These are phyloP conservation scores for Catharanthus roseus DNA, from an alignment of 257 asterid species.

Conservation along the genomic window DNA sequence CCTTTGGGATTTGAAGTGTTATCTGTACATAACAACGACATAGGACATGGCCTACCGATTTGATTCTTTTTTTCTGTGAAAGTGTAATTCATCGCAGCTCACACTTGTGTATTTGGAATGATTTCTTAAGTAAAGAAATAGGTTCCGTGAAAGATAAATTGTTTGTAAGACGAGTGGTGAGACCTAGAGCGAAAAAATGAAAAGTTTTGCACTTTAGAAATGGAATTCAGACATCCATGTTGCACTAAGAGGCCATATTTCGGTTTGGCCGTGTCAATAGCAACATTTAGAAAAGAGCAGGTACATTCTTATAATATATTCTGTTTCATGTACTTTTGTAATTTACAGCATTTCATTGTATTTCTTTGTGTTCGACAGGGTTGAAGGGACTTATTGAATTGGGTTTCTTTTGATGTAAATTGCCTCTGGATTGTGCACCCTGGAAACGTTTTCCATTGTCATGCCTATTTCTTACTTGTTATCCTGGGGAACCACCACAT, in stretches of 20 bases:
- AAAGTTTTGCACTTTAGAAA: no score
- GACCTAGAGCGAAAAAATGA: no score
- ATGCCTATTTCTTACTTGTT: background rate
- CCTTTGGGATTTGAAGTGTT: background rate
- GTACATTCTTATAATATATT: background rate
- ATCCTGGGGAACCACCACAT: background rate
- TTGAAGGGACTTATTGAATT: background rate
- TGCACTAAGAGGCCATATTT: background rate
- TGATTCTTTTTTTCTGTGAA: background rate
- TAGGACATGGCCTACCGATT: background rate
- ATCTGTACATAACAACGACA: background rate
- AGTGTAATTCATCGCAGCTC: background rate
- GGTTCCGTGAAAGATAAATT: no score
- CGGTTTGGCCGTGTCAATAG: background rate
- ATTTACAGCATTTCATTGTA: background rate
- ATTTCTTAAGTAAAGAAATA: no score
- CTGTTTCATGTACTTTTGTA: background rate
- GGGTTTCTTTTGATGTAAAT: constrained; percentile 4
- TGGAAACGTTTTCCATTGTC: background rate
- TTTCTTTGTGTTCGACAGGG: background rate
- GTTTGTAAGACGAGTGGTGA: no score
- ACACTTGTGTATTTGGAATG: no score
- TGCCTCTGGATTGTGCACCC: constrained; percentile 2
- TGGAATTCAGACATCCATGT: background rate
- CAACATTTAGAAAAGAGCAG: background rate